Conservation (phyloP, 192 early-diverging fungal genomes). For the Tieghemiomyces parasiticus region DNA sequence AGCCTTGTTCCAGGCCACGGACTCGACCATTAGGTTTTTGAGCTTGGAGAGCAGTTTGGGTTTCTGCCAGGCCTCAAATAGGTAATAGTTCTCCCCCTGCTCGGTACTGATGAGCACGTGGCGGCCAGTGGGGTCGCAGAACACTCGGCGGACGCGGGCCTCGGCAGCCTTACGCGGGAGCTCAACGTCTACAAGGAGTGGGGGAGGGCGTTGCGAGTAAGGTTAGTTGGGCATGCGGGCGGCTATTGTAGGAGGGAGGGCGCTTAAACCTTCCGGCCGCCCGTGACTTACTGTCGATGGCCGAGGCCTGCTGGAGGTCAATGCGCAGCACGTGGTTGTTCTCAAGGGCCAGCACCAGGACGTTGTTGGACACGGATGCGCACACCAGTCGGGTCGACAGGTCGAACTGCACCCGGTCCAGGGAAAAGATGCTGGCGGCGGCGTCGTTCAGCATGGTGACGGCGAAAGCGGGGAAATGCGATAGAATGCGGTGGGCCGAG, state of each 20-base stretch:
- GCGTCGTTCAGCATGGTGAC: background rate
- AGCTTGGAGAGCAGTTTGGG: constrained; percentile 64
- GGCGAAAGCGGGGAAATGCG: too few species aligned
- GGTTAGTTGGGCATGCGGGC: too few species aligned
- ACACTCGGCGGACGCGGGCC: constrained; percentile 51
- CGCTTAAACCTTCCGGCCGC: too few species aligned
- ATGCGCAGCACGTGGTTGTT: constrained; percentile 66
- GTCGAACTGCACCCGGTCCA: constrained; percentile 82
- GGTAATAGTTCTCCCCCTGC: constrained; percentile 83
- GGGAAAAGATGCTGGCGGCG: constrained; percentile 42
- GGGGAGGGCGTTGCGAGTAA: too few species aligned
- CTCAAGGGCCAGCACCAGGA: constrained; percentile 66
- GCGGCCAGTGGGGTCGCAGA: constrained; percentile 76
- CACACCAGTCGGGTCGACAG: constrained; percentile 60
- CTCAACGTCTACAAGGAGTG: constrained; percentile 50
- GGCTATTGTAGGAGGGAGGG: too few species aligned
- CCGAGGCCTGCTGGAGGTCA: constrained; percentile 68
- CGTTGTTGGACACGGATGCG: constrained; percentile 69
- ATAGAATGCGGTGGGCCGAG: too few species aligned
- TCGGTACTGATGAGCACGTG: constrained; percentile 82
- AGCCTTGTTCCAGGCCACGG: constrained; percentile 78
- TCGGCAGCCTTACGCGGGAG: constrained; percentile 38
- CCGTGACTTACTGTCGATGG: constrained; percentile 15
- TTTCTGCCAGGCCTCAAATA: constrained; percentile 72
- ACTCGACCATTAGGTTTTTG: constrained; percentile 66